Base-by-base conservation (phyloP, 305 asterid species). In the Solanum chacoense region DNA sequence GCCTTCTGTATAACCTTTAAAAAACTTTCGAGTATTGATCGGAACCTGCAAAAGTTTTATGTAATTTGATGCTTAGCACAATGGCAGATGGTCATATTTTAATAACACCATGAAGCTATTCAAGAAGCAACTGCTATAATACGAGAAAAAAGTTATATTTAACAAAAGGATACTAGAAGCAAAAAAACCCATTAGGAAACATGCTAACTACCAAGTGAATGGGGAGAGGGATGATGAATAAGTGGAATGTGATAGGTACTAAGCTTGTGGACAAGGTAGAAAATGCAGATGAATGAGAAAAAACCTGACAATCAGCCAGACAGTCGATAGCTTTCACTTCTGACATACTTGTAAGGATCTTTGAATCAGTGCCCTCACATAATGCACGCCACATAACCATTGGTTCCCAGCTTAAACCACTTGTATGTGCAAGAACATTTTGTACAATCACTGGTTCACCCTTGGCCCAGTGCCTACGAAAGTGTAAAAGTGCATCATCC, bases 351-450 rank as follows among this genome's bases (percentile, higher is more conserved):
- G 97, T 90, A 90, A 92, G 80, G 84, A 91, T 88, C 45, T 75
- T 73, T 11, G 80, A 89, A 90, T 96, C 93, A 36, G 87, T 76
- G 88, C 91, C 93, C 91, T 94, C 97, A 73, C 94, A 91, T 91
- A 97, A 89, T 75, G 98, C 98, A 69, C 99, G 99, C 98, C 93
- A 94, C 98, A 97, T 96, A 75, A 97, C 99, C 98, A 91, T 91
- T 16, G 99, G 99, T 90, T 96, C 99, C 99, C 99, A 97, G 89
- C 99, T 97, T 88, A 97, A 89, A 10, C 98, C 95, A 69, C 93
- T 93, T 6, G 98, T 91, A 87, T 92, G 95, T 88, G 94, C 96
- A 75, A 95, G 96, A 90, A 92, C 97, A 81, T 94, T 93, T 89
- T 88, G 93, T 14, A 97, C 96, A 85, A 96, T 94, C 16, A 97